Base-by-base conservation (phyloP, 208 protist species). In the Lotmaria passim region DNA sequence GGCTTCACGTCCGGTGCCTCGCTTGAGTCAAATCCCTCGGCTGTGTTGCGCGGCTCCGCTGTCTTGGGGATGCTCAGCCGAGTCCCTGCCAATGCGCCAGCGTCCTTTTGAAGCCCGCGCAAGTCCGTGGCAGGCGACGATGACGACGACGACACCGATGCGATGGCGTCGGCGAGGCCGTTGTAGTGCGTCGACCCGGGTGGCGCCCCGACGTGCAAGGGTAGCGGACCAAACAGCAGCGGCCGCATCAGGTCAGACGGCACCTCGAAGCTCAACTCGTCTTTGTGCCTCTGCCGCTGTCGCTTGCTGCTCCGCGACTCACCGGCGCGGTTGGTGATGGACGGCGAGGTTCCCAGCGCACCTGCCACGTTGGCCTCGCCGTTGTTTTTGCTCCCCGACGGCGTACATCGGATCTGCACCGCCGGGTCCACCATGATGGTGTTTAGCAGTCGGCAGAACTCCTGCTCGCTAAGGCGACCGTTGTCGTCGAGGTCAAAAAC, bases 381-480 rank as follows among this genome's bases (percentile, higher is more conserved):
- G 11, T 17, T n/a, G 1, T 12, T 14, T 7, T 31, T 24, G 30
- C 26, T 38, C 19, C 11, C 52, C 6, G 24, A 2, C 23, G 30
- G 50, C 1, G 55, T 17, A 59, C 28, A 69, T 17, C 15, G 23
- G 39, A 93, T 50, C 68, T 86, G 82, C 33, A 93, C 88, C 1
- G 60, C 68, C 3, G 82, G 81, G 51, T 93, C 88, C 26, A 91
- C 78, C 82, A 91, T 90, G 56, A 93, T 79, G 1, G 83, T 85
- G 60, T 91, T 89, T 14, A 93, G 28, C 15, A 93, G 48, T 12
- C 73, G 53, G 14, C 58, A 69, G 44, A 91, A 87, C 51, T 90
- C 82, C 34, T 52, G 28, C 41, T 77, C 70, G 51, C 69, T 81
- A 26, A 93, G 73, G 31, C 64, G 68, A 53, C 58, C 61, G 44